Base-by-base conservation (phyloP, 176 grass and related monocot genomes). In the Carex kokanica region DNA sequence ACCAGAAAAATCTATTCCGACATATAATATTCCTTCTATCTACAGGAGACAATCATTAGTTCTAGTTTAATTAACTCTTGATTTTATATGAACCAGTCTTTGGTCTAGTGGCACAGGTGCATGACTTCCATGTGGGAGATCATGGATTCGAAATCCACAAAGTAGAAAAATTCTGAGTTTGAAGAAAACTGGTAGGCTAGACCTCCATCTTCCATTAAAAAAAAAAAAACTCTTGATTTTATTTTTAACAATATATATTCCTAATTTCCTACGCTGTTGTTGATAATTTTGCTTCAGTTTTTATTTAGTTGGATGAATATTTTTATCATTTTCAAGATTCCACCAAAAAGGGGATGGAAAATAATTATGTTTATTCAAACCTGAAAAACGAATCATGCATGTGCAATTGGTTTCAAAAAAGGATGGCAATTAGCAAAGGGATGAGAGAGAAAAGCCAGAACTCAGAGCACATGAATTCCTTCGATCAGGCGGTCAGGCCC, bases 391-490 rank as follows among this genome's bases (percentile, higher is more conserved):
- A 45, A 63, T 63, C 31, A 81, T 58, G 56, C 11, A 77, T 81
- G 78, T 81, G 78, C 78, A 81, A 81, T 61, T 81, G 27, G 78
- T 81, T 81, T 61, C 34, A 81, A 0, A 81, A 61, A 63, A 62
- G 56, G 57, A 32, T 81, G 78, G 38, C 56, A 27, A 27, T 27
- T 27, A 27, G 27, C 27, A 78, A 31, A 15, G 45, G 12, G 6
- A 71, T 71, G 73, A 32, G 73, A 78, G 73, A 81, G 54, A 80
- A 14, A 63, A 25, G 40, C 4, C 56, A 63, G 32, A 41, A 43
- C 57, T 81, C 1, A 64, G 6, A 36, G 31, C 78, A 81, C 78
- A 63, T 81, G 78, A 61, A 61, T 81, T 81, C 78, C 57, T 45
- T 81, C 56, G 56, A 29, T 77, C 12, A 63, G 78, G 57, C 78